Evolutionary conservation across 2,329 filamentous ascomycete species (phyloP), one percentile per base, ranked within the genome.

Genomic region (Aspergillus brunneoviolaceus): DNA sequence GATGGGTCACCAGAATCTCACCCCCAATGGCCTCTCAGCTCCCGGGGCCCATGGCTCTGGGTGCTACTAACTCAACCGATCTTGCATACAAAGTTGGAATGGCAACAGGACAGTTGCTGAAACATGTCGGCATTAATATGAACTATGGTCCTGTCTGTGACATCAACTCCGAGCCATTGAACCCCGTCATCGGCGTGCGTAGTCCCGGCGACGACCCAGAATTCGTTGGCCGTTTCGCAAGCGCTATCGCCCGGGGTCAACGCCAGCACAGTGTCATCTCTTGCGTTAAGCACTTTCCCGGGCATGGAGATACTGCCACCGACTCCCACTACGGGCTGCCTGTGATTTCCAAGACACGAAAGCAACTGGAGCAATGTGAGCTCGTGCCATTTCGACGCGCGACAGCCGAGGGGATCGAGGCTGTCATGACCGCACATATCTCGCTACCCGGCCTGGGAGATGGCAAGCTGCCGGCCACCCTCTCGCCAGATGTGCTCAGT

Each of bases 371-470:
- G 54, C 65, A 65, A 5, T 78, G 76, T 51, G 78, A 80, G 57
- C 56, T 81, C 25, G 67, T 80, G 4, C 79, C 79, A 1, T 81
- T 81, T 60, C 72, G 76, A 54, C 73, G 78, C 57, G 77, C 76
- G 19, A 71, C 76, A 4, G 73, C 70, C 2, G 75, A 80, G 66
- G 74, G 71, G 2, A 71, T 79, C 21, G 78, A 81, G 60, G 69
- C 75, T 10, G 71, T 81, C 9, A 80, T 81, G 78, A 79, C 76
- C 4, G 77, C 79, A 10, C 78, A 80, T 64, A 79, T 80, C 65
- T 72, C 75, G 12, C 60, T 80, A 52, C 74, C 77, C 14, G 68
- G 63, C 11, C 68, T 79, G 49, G 72, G 71, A 47, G 67, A 70
- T 31, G 59, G 63, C 51, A 68, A 66, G n/a, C 65, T 77, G 1